phyloP scores from a whole-genome alignment of 768 basidiomycete species.

The Lactarius pseudohatsudake region DNA sequence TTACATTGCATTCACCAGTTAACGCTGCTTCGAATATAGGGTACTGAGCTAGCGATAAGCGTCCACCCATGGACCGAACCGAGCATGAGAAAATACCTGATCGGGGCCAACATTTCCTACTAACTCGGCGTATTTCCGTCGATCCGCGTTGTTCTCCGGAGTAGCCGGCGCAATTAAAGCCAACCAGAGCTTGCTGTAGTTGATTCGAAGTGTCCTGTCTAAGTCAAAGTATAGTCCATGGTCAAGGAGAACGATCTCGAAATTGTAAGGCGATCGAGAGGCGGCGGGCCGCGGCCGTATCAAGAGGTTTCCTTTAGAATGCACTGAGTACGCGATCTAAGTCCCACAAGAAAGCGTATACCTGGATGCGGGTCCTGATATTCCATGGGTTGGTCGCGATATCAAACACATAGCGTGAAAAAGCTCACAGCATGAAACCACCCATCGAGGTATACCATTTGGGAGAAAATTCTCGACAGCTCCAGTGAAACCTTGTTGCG shows the following conservation, averaged over 20 bases:
- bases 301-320: constrained; percentile 72
- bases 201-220: constrained; percentile 71
- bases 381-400: constrained; percentile 13
- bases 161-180: constrained; percentile 78
- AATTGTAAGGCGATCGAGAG: constrained; percentile 86
- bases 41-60: constrained; percentile 51
- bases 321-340: constrained; percentile 8
- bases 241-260: constrained; percentile 93
- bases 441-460: constrained; percentile 95
- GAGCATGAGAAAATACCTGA: constrained; percentile 50
- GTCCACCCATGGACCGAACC: background rate
- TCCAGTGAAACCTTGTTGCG: constrained; percentile 92
- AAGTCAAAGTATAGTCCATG: constrained; percentile 95
- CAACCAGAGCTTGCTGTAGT: constrained; percentile 89
- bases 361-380: constrained; percentile 85
- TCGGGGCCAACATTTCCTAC: constrained; percentile 91
- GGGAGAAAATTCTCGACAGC: constrained; percentile 84
- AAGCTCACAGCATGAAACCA: constrained; percentile 77
- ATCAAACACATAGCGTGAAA: background rate
- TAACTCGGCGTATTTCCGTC: constrained; percentile 83
- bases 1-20: constrained; percentile 49
- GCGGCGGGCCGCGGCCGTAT: constrained; percentile 68
- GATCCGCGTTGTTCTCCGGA: constrained; percentile 57
- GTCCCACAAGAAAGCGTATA: constrained; percentile 33
- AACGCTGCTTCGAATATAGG: constrained; percentile 94